Base-by-base conservation (phyloP, 2,329 filamentous ascomycete species). In the Waltergamsia citrina region DNA sequence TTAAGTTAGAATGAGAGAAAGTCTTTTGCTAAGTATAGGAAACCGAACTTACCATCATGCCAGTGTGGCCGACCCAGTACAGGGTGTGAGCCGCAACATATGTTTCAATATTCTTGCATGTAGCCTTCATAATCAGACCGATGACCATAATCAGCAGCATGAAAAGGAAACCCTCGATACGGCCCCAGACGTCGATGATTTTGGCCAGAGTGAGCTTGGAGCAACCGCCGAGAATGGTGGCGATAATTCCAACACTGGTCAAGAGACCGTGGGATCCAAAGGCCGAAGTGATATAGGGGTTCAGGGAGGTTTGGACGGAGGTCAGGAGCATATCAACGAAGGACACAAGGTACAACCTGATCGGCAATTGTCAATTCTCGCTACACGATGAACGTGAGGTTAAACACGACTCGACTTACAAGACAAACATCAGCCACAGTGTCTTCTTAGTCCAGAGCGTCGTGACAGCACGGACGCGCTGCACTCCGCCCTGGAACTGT, bases 191-290 rank as follows among this genome's bases (percentile, higher is more conserved):
- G 37, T 70, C 64, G 30, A 66, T 59, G 18, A 69, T 51, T 44
- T 70, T 70, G 36, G 64, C 63, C 30, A 68, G 53, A 10, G 57
- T 52, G 4, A 62, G 55, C 23, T 52, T 50, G 22, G 52, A 49
- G n/a, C 58, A 52, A 32, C 54, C 59, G 33, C 51, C 51, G 17
- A 65, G 51, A 24, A 62, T 50, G 28, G 49, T 51, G 25, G 79
- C 73, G 7, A 82, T 67, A 19, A 83, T 75, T 34, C 69, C 60
- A 22, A 80, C 70, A 0, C 75, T 79, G 3, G 76, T 71, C 11
- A 84, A 63, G 25, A 84, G 61, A 7, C 77, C 79, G 47, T 83
- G 79, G 34, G 68, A 62, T 28, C 60, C 62, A 49, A 82, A 84
- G 2, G 73, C 66, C 38, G 76, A 81, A 3, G 79, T 82, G 15